Base-by-base conservation (phyloP, 2,329 filamentous ascomycete species). In the Zymoseptoria crescenta region DNA sequence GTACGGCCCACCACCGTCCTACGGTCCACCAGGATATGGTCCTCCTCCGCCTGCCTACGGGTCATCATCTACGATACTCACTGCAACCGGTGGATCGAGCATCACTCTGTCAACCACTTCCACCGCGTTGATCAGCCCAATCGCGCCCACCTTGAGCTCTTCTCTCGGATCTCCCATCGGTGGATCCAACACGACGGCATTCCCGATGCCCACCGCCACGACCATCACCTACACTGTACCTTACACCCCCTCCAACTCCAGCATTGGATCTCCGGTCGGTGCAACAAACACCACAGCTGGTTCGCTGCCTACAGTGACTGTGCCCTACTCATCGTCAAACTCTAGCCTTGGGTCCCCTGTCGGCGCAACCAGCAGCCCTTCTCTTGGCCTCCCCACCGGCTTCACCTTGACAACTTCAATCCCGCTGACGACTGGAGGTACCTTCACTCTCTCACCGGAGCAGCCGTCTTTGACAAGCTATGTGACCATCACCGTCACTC, bases 101-200 rank as follows among this genome's bases (percentile, higher is more conserved):
- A 20, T 30, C 8, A 55, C 51, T 10, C 56, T 54, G 5, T 41
- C 51, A 21, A 58, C 49, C 54, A 53, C 21, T 24, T 53, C 49
- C 9, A 49, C 54, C 19, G 57, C 52, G 56, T 52, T 55, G n/a
- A 56, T 49, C 21, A 56, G 10, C 49, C 50, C 56, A 27, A 54
- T 56, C 7, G 53, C 54, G 10, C 19, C 55, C n/a, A 19, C 55
- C 19, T 29, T 30, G 21, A 57, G 54, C 55, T 51, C 55, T 2
- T 56, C 49, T 28, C 48, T 54, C 6, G 53, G 53, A 13, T 58
- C 60, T 21, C 60, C 60, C 10, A 50, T 58, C 41, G 58, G 58
- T 21, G 30, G 54, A 27, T 51, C 54, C 20, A 52, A 54, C 49
- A 57, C 54, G 21, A 57, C 41, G 24, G 52, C 57, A 16, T 41